A percentile compares a stretch with the other conserved stretches of the same genome.
These are phyloP conservation scores for Amauroascus verrucosus DNA, from an alignment of 2,329 filamentous ascomycete genomes.

Conservation along the genomic window DNA sequence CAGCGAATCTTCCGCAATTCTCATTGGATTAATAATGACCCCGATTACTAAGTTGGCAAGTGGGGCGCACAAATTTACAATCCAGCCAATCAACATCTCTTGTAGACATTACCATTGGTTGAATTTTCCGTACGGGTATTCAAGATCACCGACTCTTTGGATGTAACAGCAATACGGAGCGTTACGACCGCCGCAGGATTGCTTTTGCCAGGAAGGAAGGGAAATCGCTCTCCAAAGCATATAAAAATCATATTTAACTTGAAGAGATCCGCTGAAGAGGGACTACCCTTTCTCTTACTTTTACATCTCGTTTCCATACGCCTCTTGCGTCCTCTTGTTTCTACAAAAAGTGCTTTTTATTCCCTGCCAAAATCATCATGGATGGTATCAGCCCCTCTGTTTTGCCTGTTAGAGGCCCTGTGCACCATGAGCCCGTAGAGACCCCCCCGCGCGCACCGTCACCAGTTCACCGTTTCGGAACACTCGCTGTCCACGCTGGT, in stretches of 20 bases:
- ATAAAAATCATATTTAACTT: conserved; percentile 6
- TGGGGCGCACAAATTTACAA: neutral
- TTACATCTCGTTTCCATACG: neutral
- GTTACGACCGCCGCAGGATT: neutral
- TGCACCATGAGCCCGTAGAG: conserved; percentile 47
- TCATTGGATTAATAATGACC: conserved; percentile 1
- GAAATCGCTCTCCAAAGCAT: neutral
- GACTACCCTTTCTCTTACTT: neutral
- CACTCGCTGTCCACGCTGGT: conserved; percentile 88
- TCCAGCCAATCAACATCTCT: neutral
- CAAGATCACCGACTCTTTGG: neutral
- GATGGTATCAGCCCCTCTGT: conserved; percentile 8
- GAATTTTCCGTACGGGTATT: neutral
- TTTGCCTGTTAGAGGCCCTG: conserved; percentile 11
- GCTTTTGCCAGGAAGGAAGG: neutral
- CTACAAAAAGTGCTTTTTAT: neutral
- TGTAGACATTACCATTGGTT: neutral
- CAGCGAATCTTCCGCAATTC: conserved; percentile 4
- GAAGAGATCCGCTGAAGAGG: neutral
- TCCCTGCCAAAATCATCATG: conserved; percentile 1
- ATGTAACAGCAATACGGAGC: conserved; percentile 4
- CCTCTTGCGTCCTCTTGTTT: neutral
- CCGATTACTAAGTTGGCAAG: neutral
- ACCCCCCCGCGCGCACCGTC: conserved; percentile 65
- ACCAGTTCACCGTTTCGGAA: conserved; percentile 74